Evolutionary conservation across 352 stramenopile species (phyloP), one percentile per base, ranked within the genome.

Genomic region (Phytopythium helicoides): DNA sequence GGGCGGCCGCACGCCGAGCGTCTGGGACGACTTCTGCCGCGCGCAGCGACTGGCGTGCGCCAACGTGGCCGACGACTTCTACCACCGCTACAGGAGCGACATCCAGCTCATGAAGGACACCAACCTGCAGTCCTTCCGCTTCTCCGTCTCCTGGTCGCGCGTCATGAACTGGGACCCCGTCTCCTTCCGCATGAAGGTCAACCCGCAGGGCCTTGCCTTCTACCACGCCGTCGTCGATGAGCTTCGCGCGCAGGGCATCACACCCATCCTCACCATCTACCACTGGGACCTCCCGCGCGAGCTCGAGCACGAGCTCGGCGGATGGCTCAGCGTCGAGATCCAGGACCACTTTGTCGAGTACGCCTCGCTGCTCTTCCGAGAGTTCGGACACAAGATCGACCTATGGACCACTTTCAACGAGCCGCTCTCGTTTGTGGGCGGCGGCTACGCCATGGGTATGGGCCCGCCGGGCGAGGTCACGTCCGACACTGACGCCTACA

Each of bases 391-490:
- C 64, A 76, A 90, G 38, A 86, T 98, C 10, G 82, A 89, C 49
- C 73, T 76, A 42, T 98, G 90, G 91, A 83, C 96, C 28, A 97
- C 89, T 0, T 83, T 98, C 47, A 98, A 97, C 58, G 92, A 98
- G 67, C 71, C 88, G 0, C 94, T 85, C 65, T 90, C 70, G 1
- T 79, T 97, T 14, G 64, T 69, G 16, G 79, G 86, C n/a, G 62
- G 82, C 18, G 89, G 84, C 12, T 97, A 97, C 62, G 72, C 76
- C 49, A 74, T 76, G 40, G 89, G 86, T 31, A 42, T 50, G 25
- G 58, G 55, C n/a, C 60, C 64, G 9, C 64, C 68, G 2, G 58
- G 49, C 8, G 37, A 60, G 6, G 49, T 28, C 33, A 45, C 64
- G 31, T 71, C 64, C 15, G 18, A 39, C 12, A 73, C 62, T 0